A percentile compares a stretch with the other conserved stretches of the same genome.
phyloP scores from a whole-genome alignment of 1,139 yeast species.

The Suhomyces terraborum region DNA sequence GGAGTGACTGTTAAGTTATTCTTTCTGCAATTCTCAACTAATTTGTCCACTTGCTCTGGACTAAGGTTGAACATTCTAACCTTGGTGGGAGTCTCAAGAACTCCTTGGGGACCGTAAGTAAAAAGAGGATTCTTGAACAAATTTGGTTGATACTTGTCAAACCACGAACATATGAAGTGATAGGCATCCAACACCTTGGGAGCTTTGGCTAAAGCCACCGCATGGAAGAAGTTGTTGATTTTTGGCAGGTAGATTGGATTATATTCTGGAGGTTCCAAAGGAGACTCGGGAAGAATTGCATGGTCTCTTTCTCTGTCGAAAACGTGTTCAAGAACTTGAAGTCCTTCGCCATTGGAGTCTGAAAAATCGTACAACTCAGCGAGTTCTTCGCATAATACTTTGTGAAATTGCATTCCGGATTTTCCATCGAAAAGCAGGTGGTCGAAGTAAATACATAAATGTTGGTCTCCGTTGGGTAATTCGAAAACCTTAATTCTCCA shows the following conservation, averaged over 20 bases:
- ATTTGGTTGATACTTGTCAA: background rate
- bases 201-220: background rate
- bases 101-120: constrained; percentile 2
- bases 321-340: constrained; percentile 1
- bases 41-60: constrained; percentile 7
- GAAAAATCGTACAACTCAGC: constrained; percentile 9
- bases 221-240: background rate
- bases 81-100: constrained; percentile 6
- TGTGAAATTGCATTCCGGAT: constrained; percentile 18
- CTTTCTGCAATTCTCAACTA: constrained; percentile 11
- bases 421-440: constrained; percentile 20
- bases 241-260: background rate
- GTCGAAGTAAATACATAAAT: constrained; percentile 16
- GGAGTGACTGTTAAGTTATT: constrained; percentile 16
- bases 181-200: background rate
- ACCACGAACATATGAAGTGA: background rate
- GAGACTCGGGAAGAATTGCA: background rate
- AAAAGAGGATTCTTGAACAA: constrained; percentile 8
- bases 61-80: constrained; percentile 15
- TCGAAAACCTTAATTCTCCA: constrained; percentile 31
- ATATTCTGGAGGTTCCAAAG: background rate
- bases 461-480: constrained; percentile 9
- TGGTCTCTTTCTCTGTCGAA: constrained; percentile 7
- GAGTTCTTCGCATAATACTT: constrained; percentile 15
- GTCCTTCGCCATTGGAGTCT: too few relatives aligned